These are phyloP conservation scores for Acaromyces ingoldii DNA, from an alignment of 1,284 basidiomycete genomes.

Conservation along the genomic window DNA sequence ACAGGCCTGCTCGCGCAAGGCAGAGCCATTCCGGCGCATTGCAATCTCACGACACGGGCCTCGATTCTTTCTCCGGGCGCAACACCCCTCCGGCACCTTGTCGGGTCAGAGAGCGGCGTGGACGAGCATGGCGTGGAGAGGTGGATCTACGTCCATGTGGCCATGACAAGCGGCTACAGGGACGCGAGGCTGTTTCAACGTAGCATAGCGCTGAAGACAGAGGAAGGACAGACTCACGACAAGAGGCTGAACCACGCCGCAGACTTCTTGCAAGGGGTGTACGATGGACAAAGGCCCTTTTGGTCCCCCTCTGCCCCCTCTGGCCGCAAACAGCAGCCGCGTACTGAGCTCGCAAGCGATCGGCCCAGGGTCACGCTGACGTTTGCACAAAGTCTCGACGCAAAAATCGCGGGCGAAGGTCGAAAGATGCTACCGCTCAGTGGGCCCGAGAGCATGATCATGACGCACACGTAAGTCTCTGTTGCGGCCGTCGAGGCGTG, in stretches of 20 bases:
- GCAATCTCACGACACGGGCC: slow-evolving; percentile 23
- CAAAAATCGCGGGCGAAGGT: slow-evolving; percentile 74
- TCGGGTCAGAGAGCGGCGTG: slow-evolving; percentile 24
- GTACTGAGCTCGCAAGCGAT: slow-evolving; percentile 61
- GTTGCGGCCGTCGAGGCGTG: too few species aligned
- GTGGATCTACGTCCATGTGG: slow-evolving; percentile 39
- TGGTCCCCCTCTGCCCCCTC: slow-evolving; percentile 62
- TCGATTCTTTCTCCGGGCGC: slow-evolving; percentile 20
- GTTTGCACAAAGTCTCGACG: slow-evolving; percentile 91
- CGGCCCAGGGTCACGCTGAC: slow-evolving; percentile 65
- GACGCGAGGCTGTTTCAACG: slow-evolving; percentile 8
- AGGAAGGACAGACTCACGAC: background rate
- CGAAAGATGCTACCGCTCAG: slow-evolving; percentile 76
- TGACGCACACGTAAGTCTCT: slow-evolving; percentile 78
- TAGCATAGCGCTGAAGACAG: background rate
- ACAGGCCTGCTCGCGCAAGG: slow-evolving; percentile 24
- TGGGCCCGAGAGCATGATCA: slow-evolving; percentile 78
- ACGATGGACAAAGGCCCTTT: background rate
- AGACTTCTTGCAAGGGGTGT: background rate
- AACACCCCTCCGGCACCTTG: slow-evolving; percentile 17
- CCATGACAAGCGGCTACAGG: slow-evolving; percentile 27
- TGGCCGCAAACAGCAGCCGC: too few species aligned
- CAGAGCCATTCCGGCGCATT: slow-evolving; percentile 25
- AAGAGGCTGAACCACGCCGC: background rate
- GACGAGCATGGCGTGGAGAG: slow-evolving; percentile 10